Evolutionary conservation across 176 grass and related monocot genomes (phyloP), one percentile per base, ranked within the genome.

Genomic region (Paspalum vaginatum): DNA sequence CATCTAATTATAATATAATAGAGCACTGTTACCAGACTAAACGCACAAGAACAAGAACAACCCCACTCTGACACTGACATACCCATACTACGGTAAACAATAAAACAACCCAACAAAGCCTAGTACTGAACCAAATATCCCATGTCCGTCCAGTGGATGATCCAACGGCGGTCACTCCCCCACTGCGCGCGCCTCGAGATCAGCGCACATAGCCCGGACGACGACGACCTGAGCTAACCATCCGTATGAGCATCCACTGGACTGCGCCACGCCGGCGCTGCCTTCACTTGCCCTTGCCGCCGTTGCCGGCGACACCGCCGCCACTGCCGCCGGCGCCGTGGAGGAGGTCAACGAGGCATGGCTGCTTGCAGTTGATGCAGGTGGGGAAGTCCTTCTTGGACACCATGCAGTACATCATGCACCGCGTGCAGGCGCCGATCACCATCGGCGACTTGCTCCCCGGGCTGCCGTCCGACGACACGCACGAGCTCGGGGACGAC

Each of bases 321-420:
- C 11, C 61, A 8, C 3, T 53, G 49, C 15, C 67, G 39, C 32
- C 65, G 6, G 58, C 50, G 6, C 43, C 7, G 40, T 77, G 57
- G 64, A 83, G 70, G 79, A 83, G 64, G 79, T 92, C 79, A 9
- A 89, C 75, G 43, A 89, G 82, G 74, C 70, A 59, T 58, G 82
- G 79, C 40, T 86, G 76, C 75, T 88, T 92, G 90, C 83, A 89
- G 55, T 83, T 89, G 75, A 88, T 77, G 68, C 83, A 92, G 63
- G 64, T 83, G 17, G 83, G 86, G 74, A 56, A 85, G 41, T 86
- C 83, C 79, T 67, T 82, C 75, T 76, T 82, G 14, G 86, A 64
- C 41, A 89, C 83, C 86, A 92, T 88, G 75, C 80, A 78, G 68
- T 92, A 89, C 79, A 92, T 80, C 25, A 80, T 66, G 79, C 90